Evolutionary conservation across 2,329 filamentous ascomycete species (phyloP), one percentile per base, ranked within the genome.

Genomic region (Neoarthrinium moseri): DNA sequence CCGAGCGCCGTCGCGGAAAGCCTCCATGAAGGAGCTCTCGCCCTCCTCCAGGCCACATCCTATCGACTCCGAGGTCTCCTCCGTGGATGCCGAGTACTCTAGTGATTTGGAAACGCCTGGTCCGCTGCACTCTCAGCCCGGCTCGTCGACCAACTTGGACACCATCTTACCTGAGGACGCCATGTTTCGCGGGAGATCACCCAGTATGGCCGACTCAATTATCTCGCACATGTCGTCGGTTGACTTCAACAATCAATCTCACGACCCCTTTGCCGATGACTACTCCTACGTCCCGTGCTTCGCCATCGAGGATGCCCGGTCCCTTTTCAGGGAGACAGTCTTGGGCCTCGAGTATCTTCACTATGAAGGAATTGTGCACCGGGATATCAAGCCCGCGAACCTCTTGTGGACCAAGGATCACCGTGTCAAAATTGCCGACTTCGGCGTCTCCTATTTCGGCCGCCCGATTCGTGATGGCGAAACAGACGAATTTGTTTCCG

Each of bases 371-470:
- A 88, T 92, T 35, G 87, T 91, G 21, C 88, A 92, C 59, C 82
- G 88, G 40, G 88, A 92, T 59, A 91, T 92, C 65, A 92, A 91
- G 62, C 88, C 88, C 2, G 91, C 92, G 29, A 97, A 97, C 63
- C 77, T 99, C 6, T 75, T 99, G 6, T 91, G 92, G 73, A 95
- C 90, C 41, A 84, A 74, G 56, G 86, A 91, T 52, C 84, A 91
- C 56, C 84, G 86, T 12, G 89, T 96, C 60, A 99, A 99, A 74
- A 99, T 99, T 50, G 97, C 94, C 5, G 94, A 99, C 62, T 99
- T 99, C 71, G 94, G 94, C 24, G 94, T 99, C 2, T 99, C 94
- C 1, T 99, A 97, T 66, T 89, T 99, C 51, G 94, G 94, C 22
- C 84, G 90, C 41, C 90, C 90, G 2, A 87, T 91, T 47, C 80